Percentiles rank a stretch among this genome's conserved stretches.
Evolutionary conservation across 305 asterid genomes (phyloP).

Genomic region (Lippia alba): DNA sequence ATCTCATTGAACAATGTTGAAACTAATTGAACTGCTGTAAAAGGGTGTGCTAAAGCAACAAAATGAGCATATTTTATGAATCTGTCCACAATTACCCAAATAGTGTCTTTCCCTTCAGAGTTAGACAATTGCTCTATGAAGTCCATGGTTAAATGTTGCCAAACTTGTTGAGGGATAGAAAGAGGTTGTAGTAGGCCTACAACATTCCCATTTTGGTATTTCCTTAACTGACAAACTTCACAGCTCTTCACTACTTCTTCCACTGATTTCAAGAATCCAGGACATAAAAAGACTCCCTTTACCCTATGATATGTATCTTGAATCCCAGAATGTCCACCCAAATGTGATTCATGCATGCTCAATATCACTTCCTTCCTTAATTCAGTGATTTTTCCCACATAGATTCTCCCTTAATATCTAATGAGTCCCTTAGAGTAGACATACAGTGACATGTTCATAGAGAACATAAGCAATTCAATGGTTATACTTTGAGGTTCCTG

Average conservation of each 20-base stretch:
- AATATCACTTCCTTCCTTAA: not conserved
- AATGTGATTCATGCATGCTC: not conserved
- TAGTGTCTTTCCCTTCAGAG: not conserved
- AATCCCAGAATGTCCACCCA: not conserved
- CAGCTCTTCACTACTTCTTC: not conserved
- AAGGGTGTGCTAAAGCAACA: not conserved
- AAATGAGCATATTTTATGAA: constrained; percentile 12
- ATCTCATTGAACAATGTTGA: not conserved
- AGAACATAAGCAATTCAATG: too few relatives aligned
- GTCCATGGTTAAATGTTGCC: not conserved
- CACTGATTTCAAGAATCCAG: not conserved
- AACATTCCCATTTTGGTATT: not conserved
- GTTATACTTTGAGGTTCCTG: too few relatives aligned
- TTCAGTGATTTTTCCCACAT: not conserved
- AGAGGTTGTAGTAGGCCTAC: not conserved
- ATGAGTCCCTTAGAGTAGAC: too few relatives aligned
- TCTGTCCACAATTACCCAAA: not conserved
- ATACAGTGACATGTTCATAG: too few relatives aligned
- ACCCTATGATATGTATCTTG: not conserved
- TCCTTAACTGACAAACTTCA: not conserved
- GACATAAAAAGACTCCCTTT: not conserved
- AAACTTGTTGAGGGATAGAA: not conserved
- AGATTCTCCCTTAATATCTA: not conserved
- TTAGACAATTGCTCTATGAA: not conserved
- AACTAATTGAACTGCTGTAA: not conserved